Percentiles rank a stretch among this genome's conserved stretches.
These are phyloP conservation scores for Lanmaoa pseudosensibilis DNA, from an alignment of 768 basidiomycete species.

Conservation along the genomic window DNA sequence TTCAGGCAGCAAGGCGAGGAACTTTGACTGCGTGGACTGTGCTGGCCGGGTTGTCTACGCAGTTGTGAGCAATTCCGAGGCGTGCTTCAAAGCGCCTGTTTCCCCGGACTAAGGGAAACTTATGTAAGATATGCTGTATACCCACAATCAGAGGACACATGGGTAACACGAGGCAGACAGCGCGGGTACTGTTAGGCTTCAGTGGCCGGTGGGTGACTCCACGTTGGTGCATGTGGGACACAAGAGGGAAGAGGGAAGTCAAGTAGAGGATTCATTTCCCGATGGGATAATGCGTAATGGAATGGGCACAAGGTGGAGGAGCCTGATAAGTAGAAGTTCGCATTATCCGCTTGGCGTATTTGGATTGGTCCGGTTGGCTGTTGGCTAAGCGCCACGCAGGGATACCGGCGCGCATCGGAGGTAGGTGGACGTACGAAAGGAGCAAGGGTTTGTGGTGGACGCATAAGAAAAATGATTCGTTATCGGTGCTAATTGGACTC, in stretches of 20 bases:
- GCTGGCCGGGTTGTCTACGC: not conserved
- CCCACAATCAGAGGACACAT: conserved; percentile 8
- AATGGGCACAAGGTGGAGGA: not conserved
- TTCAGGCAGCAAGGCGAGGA: not conserved
- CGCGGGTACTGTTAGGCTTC: not conserved
- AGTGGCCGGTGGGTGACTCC: not conserved
- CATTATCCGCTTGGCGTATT: not conserved
- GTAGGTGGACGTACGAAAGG: not conserved
- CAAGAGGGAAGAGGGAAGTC: not conserved
- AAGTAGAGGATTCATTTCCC: not conserved
- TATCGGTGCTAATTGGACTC: too few relatives aligned
- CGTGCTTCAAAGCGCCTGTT: conserved; percentile 3
- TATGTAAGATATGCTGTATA: conserved; percentile 19
- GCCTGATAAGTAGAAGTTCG: not conserved
- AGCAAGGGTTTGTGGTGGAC: not conserved
- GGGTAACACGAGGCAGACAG: conserved; percentile 23
- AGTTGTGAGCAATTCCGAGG: not conserved
- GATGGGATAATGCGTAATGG: not conserved
- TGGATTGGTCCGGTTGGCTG: not conserved
- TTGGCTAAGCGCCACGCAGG: not conserved
- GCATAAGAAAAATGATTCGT: not conserved
- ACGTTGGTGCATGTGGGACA: not conserved
- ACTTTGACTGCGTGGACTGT: not conserved
- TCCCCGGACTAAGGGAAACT: not conserved
- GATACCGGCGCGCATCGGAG: conserved; percentile 1